Percentiles rank a stretch among this genome's conserved stretches.
Conservation (phyloP, 768 basidiomycete species). For the Dacryopinax primogenitus region DNA sequence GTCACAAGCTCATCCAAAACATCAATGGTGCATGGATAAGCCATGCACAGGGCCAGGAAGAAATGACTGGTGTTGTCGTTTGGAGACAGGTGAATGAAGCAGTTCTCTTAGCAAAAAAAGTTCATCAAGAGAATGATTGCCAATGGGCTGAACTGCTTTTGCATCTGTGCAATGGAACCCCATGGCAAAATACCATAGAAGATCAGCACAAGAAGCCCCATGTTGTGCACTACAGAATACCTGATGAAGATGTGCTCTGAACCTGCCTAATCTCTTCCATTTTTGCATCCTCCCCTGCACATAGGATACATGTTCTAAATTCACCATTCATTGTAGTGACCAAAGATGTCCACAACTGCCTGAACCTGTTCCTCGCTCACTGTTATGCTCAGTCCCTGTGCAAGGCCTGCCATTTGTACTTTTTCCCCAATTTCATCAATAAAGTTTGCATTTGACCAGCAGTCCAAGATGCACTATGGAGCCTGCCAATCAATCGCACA, state of each 20-base stretch:
- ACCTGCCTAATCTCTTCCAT: background rate
- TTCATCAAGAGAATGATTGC: background rate
- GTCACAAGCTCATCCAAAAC: background rate
- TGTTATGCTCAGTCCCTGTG: background rate
- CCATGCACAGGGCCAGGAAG: background rate
- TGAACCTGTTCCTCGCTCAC: background rate
- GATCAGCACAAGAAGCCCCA: background rate
- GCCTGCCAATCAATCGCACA: too few relatives aligned
- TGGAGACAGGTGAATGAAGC: background rate
- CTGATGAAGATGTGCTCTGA: background rate
- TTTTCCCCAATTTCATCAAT: background rate
- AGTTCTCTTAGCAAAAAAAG: background rate
- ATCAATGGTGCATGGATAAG: background rate
- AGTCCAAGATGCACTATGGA: background rate
- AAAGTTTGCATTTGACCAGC: too few relatives aligned
- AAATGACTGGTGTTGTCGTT: background rate
- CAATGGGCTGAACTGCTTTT: background rate
- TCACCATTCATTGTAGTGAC: background rate
- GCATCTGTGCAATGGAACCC: background rate
- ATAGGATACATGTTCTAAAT: background rate
- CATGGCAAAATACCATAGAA: background rate
- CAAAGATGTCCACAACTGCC: background rate
- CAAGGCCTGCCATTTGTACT: background rate
- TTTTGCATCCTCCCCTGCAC: background rate
- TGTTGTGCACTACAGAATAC: background rate